Percentiles rank a stretch among this genome's conserved stretches.
Conservation (phyloP, 306 rosid species). For the Prunus dulcis region DNA sequence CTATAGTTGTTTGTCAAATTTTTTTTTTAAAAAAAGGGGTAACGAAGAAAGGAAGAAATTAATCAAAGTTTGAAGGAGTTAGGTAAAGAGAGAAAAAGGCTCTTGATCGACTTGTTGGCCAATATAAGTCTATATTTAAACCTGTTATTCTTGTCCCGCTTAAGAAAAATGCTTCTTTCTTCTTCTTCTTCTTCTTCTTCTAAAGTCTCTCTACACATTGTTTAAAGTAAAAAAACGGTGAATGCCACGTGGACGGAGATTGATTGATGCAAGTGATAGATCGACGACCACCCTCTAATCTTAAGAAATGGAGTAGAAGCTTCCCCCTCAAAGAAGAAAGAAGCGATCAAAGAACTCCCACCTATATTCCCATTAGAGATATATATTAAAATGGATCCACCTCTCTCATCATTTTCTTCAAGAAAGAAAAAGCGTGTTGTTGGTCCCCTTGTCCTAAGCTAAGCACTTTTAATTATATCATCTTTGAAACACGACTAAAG, state of each 20-base stretch:
- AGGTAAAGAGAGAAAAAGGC: constrained; percentile 51
- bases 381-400: background rate
- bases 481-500: constrained; percentile 9
- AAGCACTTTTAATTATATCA: constrained; percentile 2
- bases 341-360: constrained; percentile 21
- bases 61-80: constrained; percentile 35
- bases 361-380: constrained; percentile 1
- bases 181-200: background rate
- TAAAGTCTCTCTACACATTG: background rate
- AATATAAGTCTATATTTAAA: background rate
- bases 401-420: constrained; percentile 23
- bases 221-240: constrained; percentile 2
- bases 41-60: constrained; percentile 39
- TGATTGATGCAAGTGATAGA: background rate
- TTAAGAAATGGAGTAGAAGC: constrained; percentile 43
- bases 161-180: background rate
- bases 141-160: constrained; percentile 4
- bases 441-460: background rate
- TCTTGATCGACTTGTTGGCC: constrained; percentile 19
- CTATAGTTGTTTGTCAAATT: too few relatives aligned
- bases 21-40: background rate
- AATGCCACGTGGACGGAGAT: constrained; percentile 37
- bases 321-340: constrained; percentile 22
- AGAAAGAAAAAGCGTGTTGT: constrained; percentile 18
- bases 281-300: background rate